These are phyloP conservation scores for Hypoxylon intermedium DNA, from an alignment of 495 filamentous ascomycete genomes.

Conservation along the genomic window DNA sequence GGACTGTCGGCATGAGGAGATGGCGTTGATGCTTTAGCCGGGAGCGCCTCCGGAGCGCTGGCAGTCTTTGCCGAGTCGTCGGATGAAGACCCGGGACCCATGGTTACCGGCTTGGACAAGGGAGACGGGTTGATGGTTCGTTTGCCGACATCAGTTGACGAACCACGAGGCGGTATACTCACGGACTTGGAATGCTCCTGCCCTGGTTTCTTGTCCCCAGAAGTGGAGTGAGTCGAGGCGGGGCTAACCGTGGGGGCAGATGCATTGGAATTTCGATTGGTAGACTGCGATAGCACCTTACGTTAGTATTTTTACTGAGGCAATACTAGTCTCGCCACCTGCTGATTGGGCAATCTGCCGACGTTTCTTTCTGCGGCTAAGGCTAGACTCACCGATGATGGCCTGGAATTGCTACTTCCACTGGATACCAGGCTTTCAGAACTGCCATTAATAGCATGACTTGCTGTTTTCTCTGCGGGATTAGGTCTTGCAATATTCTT, in stretches of 20 bases:
- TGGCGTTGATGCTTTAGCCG: constrained; percentile 46
- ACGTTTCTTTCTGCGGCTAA: constrained; percentile 5
- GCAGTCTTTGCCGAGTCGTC: constrained; percentile 44
- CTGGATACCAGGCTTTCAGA: constrained; percentile 54
- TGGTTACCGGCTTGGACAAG: constrained; percentile 79
- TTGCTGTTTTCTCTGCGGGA: constrained; percentile 34
- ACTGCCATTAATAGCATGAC: constrained; percentile 48
- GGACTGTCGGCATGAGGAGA: constrained; percentile 59
- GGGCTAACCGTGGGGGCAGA: constrained; percentile 56
- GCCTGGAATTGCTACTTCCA: constrained; percentile 52
- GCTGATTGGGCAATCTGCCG: constrained; percentile 52
- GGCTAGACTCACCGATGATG: constrained; percentile 54
- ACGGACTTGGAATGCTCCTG: constrained; percentile 65
- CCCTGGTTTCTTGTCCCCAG: constrained; percentile 48
- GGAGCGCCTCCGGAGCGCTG: constrained; percentile 43
- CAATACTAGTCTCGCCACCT: constrained; percentile 19
- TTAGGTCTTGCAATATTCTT: constrained; percentile 36
- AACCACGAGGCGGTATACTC: constrained; percentile 70
- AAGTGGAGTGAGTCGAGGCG: constrained; percentile 50
- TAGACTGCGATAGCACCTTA: constrained; percentile 49
- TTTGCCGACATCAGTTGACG: constrained; percentile 74
- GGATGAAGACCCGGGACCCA: constrained; percentile 54
- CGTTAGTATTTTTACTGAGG: constrained; percentile 42
- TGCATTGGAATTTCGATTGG: constrained; percentile 55
- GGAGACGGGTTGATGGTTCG: constrained; percentile 81